phyloP scores from a whole-genome alignment of 1,139 yeast genomes.

The Blastobotrys apis region DNA sequence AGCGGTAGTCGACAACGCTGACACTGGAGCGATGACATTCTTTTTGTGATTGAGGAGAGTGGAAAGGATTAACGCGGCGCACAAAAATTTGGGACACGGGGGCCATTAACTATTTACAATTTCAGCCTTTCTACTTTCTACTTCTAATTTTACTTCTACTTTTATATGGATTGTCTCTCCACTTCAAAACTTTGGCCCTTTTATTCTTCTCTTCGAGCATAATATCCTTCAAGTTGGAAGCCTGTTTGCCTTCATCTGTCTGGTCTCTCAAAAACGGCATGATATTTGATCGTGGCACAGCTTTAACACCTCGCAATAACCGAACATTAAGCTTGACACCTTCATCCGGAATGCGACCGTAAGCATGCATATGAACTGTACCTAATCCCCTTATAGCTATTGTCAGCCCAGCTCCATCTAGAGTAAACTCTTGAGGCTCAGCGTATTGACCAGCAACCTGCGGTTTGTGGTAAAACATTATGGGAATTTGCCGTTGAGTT shows the following conservation, averaged over 20 bases:
- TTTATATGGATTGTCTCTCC: not conserved
- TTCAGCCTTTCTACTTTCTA: too few relatives aligned
- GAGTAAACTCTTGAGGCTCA: slow-evolving; percentile 33
- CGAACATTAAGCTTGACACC: slow-evolving; percentile 43
- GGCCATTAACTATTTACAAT: too few relatives aligned
- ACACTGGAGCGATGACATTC: slow-evolving; percentile 35
- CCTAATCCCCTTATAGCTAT: slow-evolving; percentile 69
- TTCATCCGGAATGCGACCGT: slow-evolving; percentile 47
- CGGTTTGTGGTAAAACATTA: slow-evolving; percentile 21
- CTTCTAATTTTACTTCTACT: too few relatives aligned
- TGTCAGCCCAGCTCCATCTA: slow-evolving; percentile 54
- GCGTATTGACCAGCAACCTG: slow-evolving; percentile 31
- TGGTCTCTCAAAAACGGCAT: slow-evolving; percentile 26
- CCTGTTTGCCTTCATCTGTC: not conserved
- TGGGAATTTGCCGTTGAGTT: slow-evolving; percentile 15
- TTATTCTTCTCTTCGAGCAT: too few relatives aligned
- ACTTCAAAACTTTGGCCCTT: too few relatives aligned
- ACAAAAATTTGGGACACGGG: not conserved
- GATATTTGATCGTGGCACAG: slow-evolving; percentile 34
- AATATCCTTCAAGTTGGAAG: not conserved
- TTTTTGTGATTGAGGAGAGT: not conserved
- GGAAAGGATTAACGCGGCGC: not conserved
- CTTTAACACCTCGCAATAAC: slow-evolving; percentile 45
- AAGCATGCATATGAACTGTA: slow-evolving; percentile 56
- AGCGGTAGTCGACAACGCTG: slow-evolving; percentile 60